A percentile compares a stretch with the other conserved stretches of the same genome.
Evolutionary conservation across 139 green algal genomes (phyloP).

Genomic region (Chlorella sp.): DNA sequence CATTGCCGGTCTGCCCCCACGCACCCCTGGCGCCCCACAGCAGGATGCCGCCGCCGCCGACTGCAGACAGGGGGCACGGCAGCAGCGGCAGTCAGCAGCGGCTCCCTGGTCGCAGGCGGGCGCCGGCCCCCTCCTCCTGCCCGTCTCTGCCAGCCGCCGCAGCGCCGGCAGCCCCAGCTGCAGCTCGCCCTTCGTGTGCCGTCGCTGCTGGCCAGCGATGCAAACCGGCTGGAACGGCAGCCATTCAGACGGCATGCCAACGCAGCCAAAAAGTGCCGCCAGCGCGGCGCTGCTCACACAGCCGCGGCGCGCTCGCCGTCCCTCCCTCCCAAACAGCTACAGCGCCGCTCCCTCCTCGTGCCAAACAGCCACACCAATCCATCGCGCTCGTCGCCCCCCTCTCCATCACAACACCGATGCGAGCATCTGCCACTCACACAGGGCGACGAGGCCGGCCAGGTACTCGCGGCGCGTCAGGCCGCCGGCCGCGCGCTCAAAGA

Average conservation of each 20-base stretch:
- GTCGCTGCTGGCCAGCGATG: no score
- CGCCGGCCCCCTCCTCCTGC: not conserved
- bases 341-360: not conserved
- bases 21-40: slow-evolving; percentile 75
- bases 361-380: no score
- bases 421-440: no score
- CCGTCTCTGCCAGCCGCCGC: slow-evolving; percentile 3
- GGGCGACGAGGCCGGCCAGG: slow-evolving; percentile 78
- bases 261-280: not conserved
- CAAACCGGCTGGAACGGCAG: no score
- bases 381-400: no score
- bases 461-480: slow-evolving; percentile 85
- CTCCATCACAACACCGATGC: no score
- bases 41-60: slow-evolving; percentile 60
- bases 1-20: not conserved
- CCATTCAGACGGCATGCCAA: no score
- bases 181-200: no score
- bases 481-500: slow-evolving; percentile 90
- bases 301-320: not conserved
- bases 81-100: no score
- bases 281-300: not conserved
- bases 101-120: no score
- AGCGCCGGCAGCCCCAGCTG: not conserved
- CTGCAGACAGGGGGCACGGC: slow-evolving; percentile 43
- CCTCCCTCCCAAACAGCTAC: not conserved